Base-by-base conservation (phyloP, 2,329 filamentous ascomycete species). In the Fusarium staphyleae region DNA sequence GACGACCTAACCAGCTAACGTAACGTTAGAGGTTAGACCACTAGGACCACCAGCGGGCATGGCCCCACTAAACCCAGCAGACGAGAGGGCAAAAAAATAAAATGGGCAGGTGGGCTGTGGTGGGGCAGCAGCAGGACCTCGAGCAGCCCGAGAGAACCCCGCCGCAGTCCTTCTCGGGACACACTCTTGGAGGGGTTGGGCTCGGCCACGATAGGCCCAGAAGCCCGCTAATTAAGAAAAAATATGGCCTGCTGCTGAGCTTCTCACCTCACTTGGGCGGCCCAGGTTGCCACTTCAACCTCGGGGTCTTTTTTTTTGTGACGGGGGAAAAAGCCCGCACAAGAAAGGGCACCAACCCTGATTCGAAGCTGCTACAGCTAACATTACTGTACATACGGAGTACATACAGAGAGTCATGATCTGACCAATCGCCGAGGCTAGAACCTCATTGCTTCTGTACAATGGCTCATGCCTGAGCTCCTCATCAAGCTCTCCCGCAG, bases 331-430 rank as follows among this genome's bases (percentile, higher is more conserved):
- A 40, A 34, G 18, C 45, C 15, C 59, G 56, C 59, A 63, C 61
- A 65, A 61, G 42, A 63, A 56, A 65, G 64, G 64, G 64, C 63
- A 67, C 43, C 64, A 67, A 65, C 64, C 64, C 64, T 66, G 55
- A 61, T n/a, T n/a, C n/a, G n/a, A n/a, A n/a, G n/a, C n/a, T n/a
- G n/a, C n/a, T n/a, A n/a, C n/a, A n/a, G n/a, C n/a, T n/a, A n/a
- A n/a, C n/a, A n/a, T n/a, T n/a, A n/a, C n/a, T n/a, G n/a, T n/a
- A n/a, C n/a, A n/a, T n/a, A n/a, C n/a, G n/a, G n/a, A 7, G 4
- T 22, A 22, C 19, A 22, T 22, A 22, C 19, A 22, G n/a, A n/a
- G n/a, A 22, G 19, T 22, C 19, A 22, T 22, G 19, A 22, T 32
- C 35, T 59, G 53, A 59, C 55, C 55, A 52, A 60, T 49, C 51